These are phyloP conservation scores for Psilocybe cubensis DNA, from an alignment of 768 basidiomycete genomes.

Conservation along the genomic window DNA sequence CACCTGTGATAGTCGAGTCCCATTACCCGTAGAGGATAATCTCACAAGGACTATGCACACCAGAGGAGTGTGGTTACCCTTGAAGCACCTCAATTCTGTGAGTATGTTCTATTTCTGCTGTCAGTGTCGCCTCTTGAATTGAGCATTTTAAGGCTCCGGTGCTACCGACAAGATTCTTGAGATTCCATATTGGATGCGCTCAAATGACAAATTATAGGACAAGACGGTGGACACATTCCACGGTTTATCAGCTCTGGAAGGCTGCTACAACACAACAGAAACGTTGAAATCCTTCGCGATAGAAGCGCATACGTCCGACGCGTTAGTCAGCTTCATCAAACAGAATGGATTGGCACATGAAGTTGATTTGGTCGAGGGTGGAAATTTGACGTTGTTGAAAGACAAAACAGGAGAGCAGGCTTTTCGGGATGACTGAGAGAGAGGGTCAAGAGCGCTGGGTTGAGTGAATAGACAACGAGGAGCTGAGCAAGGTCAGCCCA, in stretches of 20 bases:
- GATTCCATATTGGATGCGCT: too few relatives aligned
- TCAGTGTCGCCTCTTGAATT: too few relatives aligned
- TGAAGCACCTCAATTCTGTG: too few relatives aligned
- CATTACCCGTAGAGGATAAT: too few relatives aligned
- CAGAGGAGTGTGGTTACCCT: too few relatives aligned
- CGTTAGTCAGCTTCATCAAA: slow-evolving; percentile 53
- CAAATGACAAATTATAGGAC: slow-evolving; percentile 56
- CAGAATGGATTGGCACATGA: slow-evolving; percentile 42
- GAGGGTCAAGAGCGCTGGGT: slow-evolving; percentile 60
- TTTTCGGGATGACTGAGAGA: slow-evolving; percentile 49
- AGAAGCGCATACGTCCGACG: slow-evolving; percentile 57
- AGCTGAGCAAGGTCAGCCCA: not conserved
- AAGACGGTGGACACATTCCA: slow-evolving; percentile 77
- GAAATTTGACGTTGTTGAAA: slow-evolving; percentile 52
- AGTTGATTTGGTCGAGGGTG: slow-evolving; percentile 67
- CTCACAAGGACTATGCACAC: too few relatives aligned
- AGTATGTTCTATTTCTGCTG: too few relatives aligned
- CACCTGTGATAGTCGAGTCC: too few relatives aligned
- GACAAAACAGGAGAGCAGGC: slow-evolving; percentile 44
- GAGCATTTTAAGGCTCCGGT: too few relatives aligned
- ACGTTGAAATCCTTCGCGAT: slow-evolving; percentile 55
- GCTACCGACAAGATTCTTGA: too few relatives aligned
- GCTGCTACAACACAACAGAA: slow-evolving; percentile 53
- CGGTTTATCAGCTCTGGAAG: slow-evolving; percentile 43
- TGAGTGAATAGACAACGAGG: slow-evolving; percentile 35